Evolutionary conservation across 2,329 filamentous ascomycete genomes (phyloP), one percentile per base, ranked within the genome.

Genomic region (Paramyrothecium roridum): DNA sequence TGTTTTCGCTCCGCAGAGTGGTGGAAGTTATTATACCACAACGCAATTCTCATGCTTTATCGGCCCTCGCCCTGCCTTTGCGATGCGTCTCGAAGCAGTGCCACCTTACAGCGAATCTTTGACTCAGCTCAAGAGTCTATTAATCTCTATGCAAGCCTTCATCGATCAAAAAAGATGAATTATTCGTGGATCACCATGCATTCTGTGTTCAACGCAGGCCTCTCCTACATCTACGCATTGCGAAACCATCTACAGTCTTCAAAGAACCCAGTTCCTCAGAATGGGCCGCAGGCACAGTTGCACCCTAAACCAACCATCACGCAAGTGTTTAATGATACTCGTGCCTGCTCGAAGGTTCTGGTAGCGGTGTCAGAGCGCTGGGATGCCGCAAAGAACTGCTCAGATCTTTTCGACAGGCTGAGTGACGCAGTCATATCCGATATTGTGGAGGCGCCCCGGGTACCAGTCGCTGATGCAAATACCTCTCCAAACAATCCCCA

Each of bases 161-260:
- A 79, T 50, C 70, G 72, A 8, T 75, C 73, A 0, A 67, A 75
- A 4, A 73, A 73, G 48, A 74, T 80, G 54, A 80, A 80, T 59
- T 80, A 74, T 46, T 75, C 73, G 0, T 80, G 77, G 76, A 73
- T 80, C 23, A 78, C 77, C 0, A 69, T 80, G 55, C 78, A 80
- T 51, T 69, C 74, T 1, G 70, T 79, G 2, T 80, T 80, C 59
- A 72, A 79, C 55, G 76, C 76, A 0, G 77, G 77, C 0, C 56
- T 77, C 0, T 73, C 74, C 0, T 78, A 76, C 50, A 70, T 78
- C 3, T 78, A 78, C 43, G 73, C 73, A 0, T 56, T 76, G 1
- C 66, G 73, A 1, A 67, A 71, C 1, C 75, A 77, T 52, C 70
- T 77, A 33, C 72, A 71, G 21, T 66, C 65, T 11, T 55, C 63